These are phyloP conservation scores for Tricholoma hemisulphureum DNA, from an alignment of 768 basidiomycete genomes.

Conservation along the genomic window DNA sequence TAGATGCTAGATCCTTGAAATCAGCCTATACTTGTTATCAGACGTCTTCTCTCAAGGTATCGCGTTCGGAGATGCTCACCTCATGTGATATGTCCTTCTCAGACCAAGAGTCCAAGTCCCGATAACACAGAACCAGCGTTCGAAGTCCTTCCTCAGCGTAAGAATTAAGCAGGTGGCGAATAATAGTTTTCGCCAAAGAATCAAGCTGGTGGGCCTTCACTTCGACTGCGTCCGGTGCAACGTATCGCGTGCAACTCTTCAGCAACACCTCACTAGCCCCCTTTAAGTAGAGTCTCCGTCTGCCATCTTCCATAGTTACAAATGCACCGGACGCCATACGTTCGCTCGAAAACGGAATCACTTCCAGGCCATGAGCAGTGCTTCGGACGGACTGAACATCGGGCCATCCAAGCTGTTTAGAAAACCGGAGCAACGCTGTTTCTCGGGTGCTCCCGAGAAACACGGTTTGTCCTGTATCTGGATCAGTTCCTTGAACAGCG, in stretches of 20 bases:
- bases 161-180: conserved; percentile 32
- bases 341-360: conserved; percentile 75
- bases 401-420: conserved; percentile 62
- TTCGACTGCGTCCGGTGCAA: conserved; percentile 5
- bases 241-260: conserved; percentile 43
- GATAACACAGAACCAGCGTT: conserved; percentile 74
- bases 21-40: conserved; percentile 36
- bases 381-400: conserved; percentile 55
- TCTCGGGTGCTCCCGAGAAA: conserved; percentile 81
- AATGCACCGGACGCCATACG: conserved; percentile 79
- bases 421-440: conserved; percentile 67
- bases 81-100: conserved; percentile 59
- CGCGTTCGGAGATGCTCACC: conserved; percentile 9
- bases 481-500: background rate
- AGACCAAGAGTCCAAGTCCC: conserved; percentile 46
- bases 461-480: conserved; percentile 38
- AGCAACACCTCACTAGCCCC: conserved; percentile 75
- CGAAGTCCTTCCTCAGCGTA: conserved; percentile 79
- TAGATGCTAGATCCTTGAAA: conserved; percentile 50
- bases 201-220: conserved; percentile 37
- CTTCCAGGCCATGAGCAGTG: conserved; percentile 50
- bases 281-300: conserved; percentile 64
- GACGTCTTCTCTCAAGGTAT: too few relatives aligned
- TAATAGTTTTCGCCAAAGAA: conserved; percentile 59
- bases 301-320: conserved; percentile 43